Percentiles rank a stretch among this genome's conserved stretches.
phyloP scores from a whole-genome alignment of 2,329 filamentous ascomycete species.

The Pyrenophora seminiperda region DNA sequence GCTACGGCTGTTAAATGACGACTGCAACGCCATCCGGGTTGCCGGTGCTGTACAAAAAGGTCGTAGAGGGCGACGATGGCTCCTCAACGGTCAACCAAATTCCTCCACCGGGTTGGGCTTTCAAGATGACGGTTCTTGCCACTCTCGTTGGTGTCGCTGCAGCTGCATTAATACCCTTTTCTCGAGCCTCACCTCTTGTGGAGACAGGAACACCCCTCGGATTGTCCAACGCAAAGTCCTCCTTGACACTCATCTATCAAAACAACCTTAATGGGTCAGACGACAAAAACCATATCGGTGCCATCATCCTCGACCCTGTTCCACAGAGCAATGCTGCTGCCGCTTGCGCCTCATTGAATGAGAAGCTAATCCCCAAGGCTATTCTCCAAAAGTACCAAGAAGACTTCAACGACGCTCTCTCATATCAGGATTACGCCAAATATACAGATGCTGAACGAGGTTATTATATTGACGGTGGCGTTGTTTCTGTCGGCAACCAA shows the following conservation, averaged over 20 bases:
- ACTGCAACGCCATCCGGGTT: conserved; percentile 31
- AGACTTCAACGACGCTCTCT: conserved; percentile 54
- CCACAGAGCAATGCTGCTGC: conserved; percentile 45
- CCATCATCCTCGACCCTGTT: conserved; percentile 56
- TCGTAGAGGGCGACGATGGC: background rate
- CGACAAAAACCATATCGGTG: conserved; percentile 58
- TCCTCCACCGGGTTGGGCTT: background rate
- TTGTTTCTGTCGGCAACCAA: conserved; percentile 45
- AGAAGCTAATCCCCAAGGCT: conserved; percentile 53
- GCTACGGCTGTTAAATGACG: conserved; percentile 17
- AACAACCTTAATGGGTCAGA: conserved; percentile 62
- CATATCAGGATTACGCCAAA: conserved; percentile 54
- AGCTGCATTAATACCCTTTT: conserved; percentile 24
- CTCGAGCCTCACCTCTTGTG: conserved; percentile 24
- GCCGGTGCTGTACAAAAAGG: conserved; percentile 32
- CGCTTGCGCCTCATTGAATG: conserved; percentile 56
- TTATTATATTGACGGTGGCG: conserved; percentile 53
- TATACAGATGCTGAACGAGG: conserved; percentile 44
- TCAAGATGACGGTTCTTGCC: conserved; percentile 31
- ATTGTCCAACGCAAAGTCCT: conserved; percentile 46
- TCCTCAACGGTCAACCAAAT: conserved; percentile 4
- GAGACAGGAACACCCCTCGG: conserved; percentile 18
- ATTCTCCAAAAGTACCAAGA: conserved; percentile 51
- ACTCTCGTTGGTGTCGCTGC: conserved; percentile 29
- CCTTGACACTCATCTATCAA: conserved; percentile 58